Evolutionary conservation across 2,329 filamentous ascomycete genomes (phyloP).

Genomic region (Neofusicoccum umdonicola): DNA sequence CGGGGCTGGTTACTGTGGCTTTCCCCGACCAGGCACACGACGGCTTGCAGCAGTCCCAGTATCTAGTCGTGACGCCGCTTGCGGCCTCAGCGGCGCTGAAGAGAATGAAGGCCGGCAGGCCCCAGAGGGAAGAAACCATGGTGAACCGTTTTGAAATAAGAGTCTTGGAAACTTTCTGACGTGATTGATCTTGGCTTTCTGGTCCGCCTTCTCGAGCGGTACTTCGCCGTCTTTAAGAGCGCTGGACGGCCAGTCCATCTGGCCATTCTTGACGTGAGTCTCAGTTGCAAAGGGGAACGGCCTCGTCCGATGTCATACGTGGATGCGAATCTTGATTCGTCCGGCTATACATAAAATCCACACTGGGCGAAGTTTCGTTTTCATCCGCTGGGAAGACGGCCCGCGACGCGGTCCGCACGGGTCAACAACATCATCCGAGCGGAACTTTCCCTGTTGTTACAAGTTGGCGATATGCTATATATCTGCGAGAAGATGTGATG

Average conservation of each 20-base stretch:
- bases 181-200: neutral
- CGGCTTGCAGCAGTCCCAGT: constrained; percentile 67
- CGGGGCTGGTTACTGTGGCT: constrained; percentile 51
- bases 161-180: no score
- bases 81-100: neutral
- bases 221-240: neutral
- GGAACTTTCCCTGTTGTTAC: neutral
- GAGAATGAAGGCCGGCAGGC: neutral
- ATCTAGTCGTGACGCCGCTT: constrained; percentile 30
- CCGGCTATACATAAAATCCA: neutral
- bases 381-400: constrained; percentile 4
- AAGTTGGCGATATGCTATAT: neutral
- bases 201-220: neutral
- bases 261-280: neutral
- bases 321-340: neutral
- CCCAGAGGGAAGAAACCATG: neutral
- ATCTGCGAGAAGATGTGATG: no score
- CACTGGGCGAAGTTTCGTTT: neutral
- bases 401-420: neutral
- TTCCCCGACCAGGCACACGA: constrained; percentile 62
- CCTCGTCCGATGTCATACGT: neutral
- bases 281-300: neutral
- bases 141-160: no score
- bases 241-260: neutral
- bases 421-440: neutral